phyloP scores from a whole-genome alignment of 2,329 filamentous ascomycete species.

The Lecanoromycetidae sp. region DNA sequence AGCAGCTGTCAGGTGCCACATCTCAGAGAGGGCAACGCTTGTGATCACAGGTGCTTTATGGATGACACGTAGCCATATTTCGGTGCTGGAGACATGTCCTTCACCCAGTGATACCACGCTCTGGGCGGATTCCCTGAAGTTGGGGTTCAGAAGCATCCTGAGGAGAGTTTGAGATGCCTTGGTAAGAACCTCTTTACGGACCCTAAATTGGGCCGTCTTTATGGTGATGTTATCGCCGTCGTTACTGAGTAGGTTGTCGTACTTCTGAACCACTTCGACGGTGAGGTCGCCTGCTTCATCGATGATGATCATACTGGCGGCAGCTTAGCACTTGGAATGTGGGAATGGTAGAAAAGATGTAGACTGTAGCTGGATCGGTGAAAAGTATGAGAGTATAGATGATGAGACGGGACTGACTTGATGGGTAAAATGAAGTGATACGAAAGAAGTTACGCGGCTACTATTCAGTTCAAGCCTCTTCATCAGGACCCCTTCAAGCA shows the following conservation, averaged over 20 bases:
- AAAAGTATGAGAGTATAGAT: too few relatives aligned
- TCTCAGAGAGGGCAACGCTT: neutral
- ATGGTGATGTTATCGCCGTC: neutral
- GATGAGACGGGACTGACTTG: too few relatives aligned
- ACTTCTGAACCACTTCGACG: slow-evolving; percentile 2
- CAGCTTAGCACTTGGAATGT: too few relatives aligned
- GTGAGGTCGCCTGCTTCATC: neutral
- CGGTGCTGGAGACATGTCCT: neutral
- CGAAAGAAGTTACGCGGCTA: too few relatives aligned
- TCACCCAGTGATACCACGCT: neutral
- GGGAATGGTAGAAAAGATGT: too few relatives aligned
- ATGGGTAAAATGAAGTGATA: too few relatives aligned
- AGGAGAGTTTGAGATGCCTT: neutral
- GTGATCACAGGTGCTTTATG: neutral
- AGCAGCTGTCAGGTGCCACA: slow-evolving; percentile 6
- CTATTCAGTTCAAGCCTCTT: too few relatives aligned
- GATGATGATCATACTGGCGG: neutral
- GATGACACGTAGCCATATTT: slow-evolving; percentile 4
- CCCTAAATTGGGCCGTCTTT: neutral
- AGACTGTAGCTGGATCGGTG: too few relatives aligned
- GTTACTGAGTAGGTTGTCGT: neutral
- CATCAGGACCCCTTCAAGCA: too few relatives aligned
- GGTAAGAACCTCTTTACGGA: slow-evolving; percentile 2
- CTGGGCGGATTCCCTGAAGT: neutral
- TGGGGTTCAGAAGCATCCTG: neutral